Percentiles rank a stretch among this genome's conserved stretches.
Conservation (phyloP, 371 early-diverging fungal genomes). For the Catenaria anguillulae region DNA sequence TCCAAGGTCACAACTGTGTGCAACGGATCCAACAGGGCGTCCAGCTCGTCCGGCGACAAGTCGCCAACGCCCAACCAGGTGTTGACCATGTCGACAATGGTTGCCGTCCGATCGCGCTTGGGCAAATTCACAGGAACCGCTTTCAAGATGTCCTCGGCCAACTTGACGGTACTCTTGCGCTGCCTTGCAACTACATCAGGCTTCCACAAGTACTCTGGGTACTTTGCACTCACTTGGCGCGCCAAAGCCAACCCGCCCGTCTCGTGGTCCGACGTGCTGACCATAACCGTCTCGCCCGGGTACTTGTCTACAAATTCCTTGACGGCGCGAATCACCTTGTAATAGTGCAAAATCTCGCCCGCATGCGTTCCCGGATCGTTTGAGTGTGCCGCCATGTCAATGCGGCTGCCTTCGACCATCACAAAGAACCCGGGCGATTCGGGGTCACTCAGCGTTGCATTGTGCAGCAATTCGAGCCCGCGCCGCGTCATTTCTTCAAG, state of each 20-base stretch:
- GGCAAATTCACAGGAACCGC: no score
- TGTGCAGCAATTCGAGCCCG: constrained; percentile 50
- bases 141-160: constrained; percentile 11
- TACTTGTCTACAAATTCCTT: constrained; percentile 42
- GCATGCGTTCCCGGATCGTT: constrained; percentile 66
- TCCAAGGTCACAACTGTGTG: constrained; percentile 20
- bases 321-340: constrained; percentile 40
- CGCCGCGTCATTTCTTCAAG: constrained; percentile 67
- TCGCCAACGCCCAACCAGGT: constrained; percentile 40
- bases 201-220: constrained; percentile 57
- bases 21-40: constrained; percentile 19
- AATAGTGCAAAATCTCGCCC: constrained; percentile 55
- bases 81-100: constrained; percentile 20
- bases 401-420: constrained; percentile 89
- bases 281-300: constrained; percentile 45
- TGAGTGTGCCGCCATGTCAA: constrained; percentile 20
- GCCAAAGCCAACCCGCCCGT: constrained; percentile 40
- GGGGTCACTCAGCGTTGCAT: constrained; percentile 20
- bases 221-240: constrained; percentile 30
- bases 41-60: constrained; percentile 37
- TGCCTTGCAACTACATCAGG: constrained; percentile 44
- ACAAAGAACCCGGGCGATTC: constrained; percentile 65
- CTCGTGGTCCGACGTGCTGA: constrained; percentile 48
- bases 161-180: constrained; percentile 33
- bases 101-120: no score